Conservation (phyloP, 805 yeast genomes). For the Starmerella asiatica region DNA sequence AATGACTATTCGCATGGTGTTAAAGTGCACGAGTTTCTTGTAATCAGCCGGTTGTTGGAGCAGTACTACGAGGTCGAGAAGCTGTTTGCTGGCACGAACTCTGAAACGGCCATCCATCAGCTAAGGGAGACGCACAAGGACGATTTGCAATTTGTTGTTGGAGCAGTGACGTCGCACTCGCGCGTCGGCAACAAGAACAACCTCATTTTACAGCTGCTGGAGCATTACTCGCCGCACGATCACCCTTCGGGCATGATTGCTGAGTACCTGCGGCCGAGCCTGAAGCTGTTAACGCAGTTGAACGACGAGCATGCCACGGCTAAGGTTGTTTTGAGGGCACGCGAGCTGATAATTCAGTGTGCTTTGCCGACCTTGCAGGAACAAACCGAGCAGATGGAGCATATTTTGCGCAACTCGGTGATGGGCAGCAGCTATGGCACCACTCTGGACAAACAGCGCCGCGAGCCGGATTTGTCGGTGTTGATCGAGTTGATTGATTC, state of each 20-base stretch:
- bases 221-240: conserved; percentile 65
- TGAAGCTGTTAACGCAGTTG: conserved; percentile 70
- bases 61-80: conserved; percentile 68
- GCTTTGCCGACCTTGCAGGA: conserved; percentile 92
- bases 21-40: conserved; percentile 67
- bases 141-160: conserved; percentile 58
- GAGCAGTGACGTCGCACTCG: conserved; percentile 71
- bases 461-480: conserved; percentile 66
- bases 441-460: conserved; percentile 32
- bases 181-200: conserved; percentile 89
- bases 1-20: conserved; percentile 60
- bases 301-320: conserved; percentile 75
- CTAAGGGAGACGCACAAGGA: conserved; percentile 80
- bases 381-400: conserved; percentile 94
- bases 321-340: conserved; percentile 85
- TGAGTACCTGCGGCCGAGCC: conserved; percentile 49
- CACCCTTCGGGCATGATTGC: conserved; percentile 61
- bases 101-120: conserved; percentile 70
- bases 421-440: conserved; percentile 74
- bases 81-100: conserved; percentile 42
- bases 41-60: conserved; percentile 53
- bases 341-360: conserved; percentile 93
- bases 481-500: conserved; percentile 91
- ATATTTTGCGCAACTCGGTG: conserved; percentile 81
- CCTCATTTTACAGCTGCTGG: conserved; percentile 70